These are phyloP conservation scores for Agrostemma githago DNA, from an alignment of 148 eudicot genomes.

Conservation along the genomic window DNA sequence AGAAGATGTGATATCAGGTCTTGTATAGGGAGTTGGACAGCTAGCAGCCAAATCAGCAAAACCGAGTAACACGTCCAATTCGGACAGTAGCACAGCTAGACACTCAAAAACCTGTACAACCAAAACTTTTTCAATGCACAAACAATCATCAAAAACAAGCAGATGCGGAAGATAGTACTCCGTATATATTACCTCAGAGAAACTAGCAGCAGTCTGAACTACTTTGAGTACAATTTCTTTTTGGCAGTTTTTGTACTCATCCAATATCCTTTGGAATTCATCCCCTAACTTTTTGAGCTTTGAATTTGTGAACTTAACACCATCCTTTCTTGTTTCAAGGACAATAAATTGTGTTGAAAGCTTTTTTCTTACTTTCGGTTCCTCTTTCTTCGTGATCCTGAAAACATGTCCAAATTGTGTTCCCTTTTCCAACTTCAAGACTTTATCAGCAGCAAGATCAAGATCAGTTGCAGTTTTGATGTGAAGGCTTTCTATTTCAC, in stretches of 20 bases:
- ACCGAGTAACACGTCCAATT: slow-evolving; percentile 88
- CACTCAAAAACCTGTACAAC: slow-evolving; percentile 75
- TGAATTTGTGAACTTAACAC: slow-evolving; percentile 86
- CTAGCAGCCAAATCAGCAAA: slow-evolving; percentile 94
- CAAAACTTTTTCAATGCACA: slow-evolving; percentile 18
- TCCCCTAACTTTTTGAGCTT: slow-evolving; percentile 88
- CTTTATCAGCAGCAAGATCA: slow-evolving; percentile 77
- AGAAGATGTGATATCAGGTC: slow-evolving; percentile 79
- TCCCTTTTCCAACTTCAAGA: slow-evolving; percentile 84
- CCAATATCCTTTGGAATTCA: slow-evolving; percentile 70
- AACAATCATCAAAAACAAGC: slow-evolving; percentile 15
- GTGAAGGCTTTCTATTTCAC: slow-evolving; percentile 68
- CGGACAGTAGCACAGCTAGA: slow-evolving; percentile 61
- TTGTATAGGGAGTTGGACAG: slow-evolving; percentile 80
- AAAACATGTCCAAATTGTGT: slow-evolving; percentile 98
- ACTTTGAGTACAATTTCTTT: slow-evolving; percentile 81
- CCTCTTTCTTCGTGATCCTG: slow-evolving; percentile 97
- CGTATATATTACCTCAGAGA: slow-evolving; percentile 71
- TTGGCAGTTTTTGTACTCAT: slow-evolving; percentile 77
- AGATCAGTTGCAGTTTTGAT: slow-evolving; percentile 71
- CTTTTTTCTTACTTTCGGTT: slow-evolving; percentile 87
- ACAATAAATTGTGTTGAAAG: slow-evolving; percentile 82
- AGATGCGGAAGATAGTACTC: neutral
- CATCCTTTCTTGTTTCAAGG: slow-evolving; percentile 96
- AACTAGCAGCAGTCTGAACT: slow-evolving; percentile 70